These are phyloP conservation scores for Aspergillus leporis DNA, from an alignment of 495 filamentous ascomycete species.

Conservation along the genomic window DNA sequence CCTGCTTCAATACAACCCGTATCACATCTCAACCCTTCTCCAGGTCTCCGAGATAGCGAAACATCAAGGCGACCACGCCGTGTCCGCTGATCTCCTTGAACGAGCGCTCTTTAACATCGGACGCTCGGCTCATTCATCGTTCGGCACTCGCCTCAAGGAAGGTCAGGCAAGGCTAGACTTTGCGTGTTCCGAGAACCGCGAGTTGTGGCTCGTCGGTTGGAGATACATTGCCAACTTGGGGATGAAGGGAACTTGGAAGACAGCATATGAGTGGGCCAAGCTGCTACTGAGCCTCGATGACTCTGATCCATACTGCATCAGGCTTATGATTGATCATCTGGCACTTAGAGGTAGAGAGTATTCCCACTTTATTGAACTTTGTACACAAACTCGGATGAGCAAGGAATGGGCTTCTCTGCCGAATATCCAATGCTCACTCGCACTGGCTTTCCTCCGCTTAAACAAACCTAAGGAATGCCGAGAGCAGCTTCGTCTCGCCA, in stretches of 20 bases:
- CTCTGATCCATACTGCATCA: slow-evolving; percentile 81
- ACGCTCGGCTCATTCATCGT: slow-evolving; percentile 76
- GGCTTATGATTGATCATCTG: slow-evolving; percentile 76
- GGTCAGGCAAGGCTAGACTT: slow-evolving; percentile 83
- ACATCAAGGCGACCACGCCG: slow-evolving; percentile 81
- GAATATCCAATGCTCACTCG: slow-evolving; percentile 71
- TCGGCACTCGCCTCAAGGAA: slow-evolving; percentile 69
- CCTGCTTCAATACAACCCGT: slow-evolving; percentile 71
- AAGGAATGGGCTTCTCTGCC: slow-evolving; percentile 49
- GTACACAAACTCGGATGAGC: slow-evolving; percentile 56
- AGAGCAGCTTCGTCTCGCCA: slow-evolving; percentile 60
- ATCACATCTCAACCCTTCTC: slow-evolving; percentile 89
- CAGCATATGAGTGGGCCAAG: slow-evolving; percentile 91
- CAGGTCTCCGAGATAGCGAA: slow-evolving; percentile 91
- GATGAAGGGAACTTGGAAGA: slow-evolving; percentile 91
- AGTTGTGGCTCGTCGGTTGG: slow-evolving; percentile 89
- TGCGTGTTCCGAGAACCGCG: slow-evolving; percentile 76
- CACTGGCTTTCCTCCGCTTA: slow-evolving; percentile 71
- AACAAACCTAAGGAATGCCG: slow-evolving; percentile 64
- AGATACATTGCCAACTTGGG: slow-evolving; percentile 81
- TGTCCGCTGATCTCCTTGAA: slow-evolving; percentile 86
- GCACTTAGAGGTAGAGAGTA: slow-evolving; percentile 78
- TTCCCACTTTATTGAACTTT: slow-evolving; percentile 71
- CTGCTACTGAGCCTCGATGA: slow-evolving; percentile 74
- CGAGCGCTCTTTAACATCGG: slow-evolving; percentile 92